phyloP scores from a whole-genome alignment of 2,329 filamentous ascomycete species.

The Paecilomyces variotii region DNA sequence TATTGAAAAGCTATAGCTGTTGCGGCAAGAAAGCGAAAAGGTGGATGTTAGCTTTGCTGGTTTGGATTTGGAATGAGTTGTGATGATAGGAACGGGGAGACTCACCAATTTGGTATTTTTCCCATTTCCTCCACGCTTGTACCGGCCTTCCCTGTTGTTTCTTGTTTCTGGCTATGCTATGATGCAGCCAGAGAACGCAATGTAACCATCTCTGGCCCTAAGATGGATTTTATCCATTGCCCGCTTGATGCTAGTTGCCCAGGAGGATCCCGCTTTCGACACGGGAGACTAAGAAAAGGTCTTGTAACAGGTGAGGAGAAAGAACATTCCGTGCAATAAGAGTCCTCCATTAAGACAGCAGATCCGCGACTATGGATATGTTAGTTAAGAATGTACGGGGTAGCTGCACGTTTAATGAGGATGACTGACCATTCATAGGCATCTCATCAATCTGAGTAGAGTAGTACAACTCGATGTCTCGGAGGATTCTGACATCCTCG shows the following conservation, averaged over 20 bases:
- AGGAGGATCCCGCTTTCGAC: not conserved
- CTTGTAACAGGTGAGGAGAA: not conserved
- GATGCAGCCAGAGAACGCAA: not conserved
- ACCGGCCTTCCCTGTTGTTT: conserved; percentile 8
- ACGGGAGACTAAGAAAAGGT: not conserved
- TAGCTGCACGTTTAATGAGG: conserved; percentile 28
- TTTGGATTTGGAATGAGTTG: not conserved
- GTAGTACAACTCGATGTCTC: conserved; percentile 95
- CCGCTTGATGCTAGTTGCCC: not conserved
- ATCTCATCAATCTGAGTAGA: conserved; percentile 97
- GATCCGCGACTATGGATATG: conserved; percentile 22
- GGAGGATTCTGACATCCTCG: conserved; percentile 92
- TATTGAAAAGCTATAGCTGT: not conserved
- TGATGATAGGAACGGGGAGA: not conserved
- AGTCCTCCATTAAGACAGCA: conserved; percentile 23
- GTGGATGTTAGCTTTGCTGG: not conserved
- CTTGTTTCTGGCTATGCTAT: not conserved
- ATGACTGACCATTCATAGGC: conserved; percentile 83
- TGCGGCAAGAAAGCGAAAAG: not conserved
- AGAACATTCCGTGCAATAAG: not conserved
- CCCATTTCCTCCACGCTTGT: conserved; percentile 31
- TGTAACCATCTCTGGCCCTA: not conserved
- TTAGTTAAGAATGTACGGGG: conserved; percentile 6
- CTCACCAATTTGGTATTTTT: conserved; percentile 13
- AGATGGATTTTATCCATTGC: not conserved